Evolutionary conservation across 2,329 filamentous ascomycete species (phyloP).

Genomic region (Endoconidiophora laricicola): DNA sequence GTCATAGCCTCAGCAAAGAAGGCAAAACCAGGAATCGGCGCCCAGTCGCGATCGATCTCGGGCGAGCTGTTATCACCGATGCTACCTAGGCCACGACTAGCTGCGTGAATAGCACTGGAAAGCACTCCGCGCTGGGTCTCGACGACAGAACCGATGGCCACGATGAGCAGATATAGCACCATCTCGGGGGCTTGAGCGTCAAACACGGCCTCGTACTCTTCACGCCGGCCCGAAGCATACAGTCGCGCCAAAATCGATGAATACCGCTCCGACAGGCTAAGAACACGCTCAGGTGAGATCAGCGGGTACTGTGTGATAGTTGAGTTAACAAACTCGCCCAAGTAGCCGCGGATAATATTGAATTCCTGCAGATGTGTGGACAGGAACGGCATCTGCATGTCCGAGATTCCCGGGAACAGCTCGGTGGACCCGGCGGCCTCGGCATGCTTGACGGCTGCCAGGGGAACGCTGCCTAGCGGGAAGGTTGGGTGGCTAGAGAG

Average conservation of each 20-base stretch:
- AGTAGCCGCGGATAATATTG: slow-evolving; percentile 4
- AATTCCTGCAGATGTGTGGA: no score
- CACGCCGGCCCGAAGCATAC: not conserved
- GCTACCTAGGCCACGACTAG: not conserved
- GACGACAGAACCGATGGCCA: slow-evolving; percentile 4
- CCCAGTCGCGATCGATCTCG: not conserved
- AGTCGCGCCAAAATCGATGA: not conserved
- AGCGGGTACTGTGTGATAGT: slow-evolving; percentile 3
- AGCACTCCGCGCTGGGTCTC: slow-evolving; percentile 1
- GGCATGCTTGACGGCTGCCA: not conserved
- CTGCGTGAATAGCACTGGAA: no score
- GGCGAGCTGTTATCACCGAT: not conserved
- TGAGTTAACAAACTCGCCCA: slow-evolving; percentile 5
- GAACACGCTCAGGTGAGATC: slow-evolving; percentile 1
- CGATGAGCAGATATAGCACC: not conserved
- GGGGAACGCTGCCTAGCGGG: slow-evolving; percentile 1
- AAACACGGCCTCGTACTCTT: not conserved
- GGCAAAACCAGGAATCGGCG: slow-evolving; percentile 1
- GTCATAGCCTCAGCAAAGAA: slow-evolving; percentile 3
- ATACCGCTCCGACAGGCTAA: slow-evolving; percentile 4
- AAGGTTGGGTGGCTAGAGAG: not conserved
- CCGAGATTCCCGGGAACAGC: not conserved
- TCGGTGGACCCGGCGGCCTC: not conserved
- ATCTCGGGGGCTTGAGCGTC: slow-evolving; percentile 1
- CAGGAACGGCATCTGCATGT: not conserved